These are phyloP conservation scores for Tilletia horrida DNA, from an alignment of 1,284 basidiomycete species.

Conservation along the genomic window DNA sequence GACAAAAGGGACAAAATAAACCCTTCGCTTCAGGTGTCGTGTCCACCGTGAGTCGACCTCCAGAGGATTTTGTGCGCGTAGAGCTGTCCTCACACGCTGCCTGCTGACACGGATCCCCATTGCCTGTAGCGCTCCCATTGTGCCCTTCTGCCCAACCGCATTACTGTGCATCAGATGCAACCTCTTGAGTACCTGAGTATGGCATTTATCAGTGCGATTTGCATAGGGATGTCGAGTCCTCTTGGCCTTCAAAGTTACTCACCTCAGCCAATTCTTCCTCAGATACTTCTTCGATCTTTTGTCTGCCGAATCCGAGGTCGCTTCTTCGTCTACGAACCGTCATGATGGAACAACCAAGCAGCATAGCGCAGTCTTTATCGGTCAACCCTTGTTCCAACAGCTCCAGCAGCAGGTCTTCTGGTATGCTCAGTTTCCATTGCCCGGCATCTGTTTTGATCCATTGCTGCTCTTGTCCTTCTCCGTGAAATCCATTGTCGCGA, in stretches of 20 bases:
- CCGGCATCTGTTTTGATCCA: background rate
- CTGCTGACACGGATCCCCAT: conserved; percentile 4
- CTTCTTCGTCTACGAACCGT: background rate
- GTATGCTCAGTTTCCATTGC: conserved; percentile 1
- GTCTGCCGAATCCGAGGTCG: background rate
- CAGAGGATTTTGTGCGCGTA: background rate
- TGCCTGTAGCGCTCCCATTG: background rate
- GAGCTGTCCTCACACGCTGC: background rate
- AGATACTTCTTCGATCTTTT: background rate
- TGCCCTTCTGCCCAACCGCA: background rate
- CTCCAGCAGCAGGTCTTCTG: background rate
- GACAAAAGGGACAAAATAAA: conserved; percentile 1
- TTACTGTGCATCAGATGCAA: background rate
- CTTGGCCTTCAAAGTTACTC: background rate
- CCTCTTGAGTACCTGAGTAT: background rate
- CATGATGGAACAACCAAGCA: background rate
- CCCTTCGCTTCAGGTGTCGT: background rate
- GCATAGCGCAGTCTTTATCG: background rate
- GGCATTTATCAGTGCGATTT: background rate
- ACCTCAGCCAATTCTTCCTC: background rate
- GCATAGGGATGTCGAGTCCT: no score
- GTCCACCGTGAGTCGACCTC: background rate
- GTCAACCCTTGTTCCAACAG: background rate
- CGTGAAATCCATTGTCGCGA: background rate
- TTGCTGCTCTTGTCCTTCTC: background rate